Conservation (phyloP, 345 rosid genomes). For the Sisymbrium altissimum region DNA sequence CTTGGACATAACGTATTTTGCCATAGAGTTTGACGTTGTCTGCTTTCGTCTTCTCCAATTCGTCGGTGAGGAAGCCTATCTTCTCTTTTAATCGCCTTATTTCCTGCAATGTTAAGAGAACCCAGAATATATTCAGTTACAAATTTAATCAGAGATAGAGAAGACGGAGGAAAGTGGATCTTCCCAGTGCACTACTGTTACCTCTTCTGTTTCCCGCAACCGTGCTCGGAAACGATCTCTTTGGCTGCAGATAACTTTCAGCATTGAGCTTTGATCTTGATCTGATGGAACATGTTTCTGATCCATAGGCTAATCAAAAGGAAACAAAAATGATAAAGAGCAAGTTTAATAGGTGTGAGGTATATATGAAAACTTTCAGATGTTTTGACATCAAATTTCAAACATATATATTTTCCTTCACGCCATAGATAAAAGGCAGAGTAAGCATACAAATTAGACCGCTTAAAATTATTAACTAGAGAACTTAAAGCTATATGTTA, state of each 20-base stretch:
- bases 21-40: conserved; percentile 97
- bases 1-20: conserved; percentile 94
- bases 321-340: neutral
- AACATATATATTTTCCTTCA: neutral
- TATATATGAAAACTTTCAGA: neutral
- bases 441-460: neutral
- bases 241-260: conserved; percentile 93
- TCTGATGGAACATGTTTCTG: conserved; percentile 71
- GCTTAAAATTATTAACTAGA: neutral
- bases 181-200: conserved; percentile 13
- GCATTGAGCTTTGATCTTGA: conserved; percentile 97
- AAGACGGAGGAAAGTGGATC: neutral
- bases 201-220: conserved; percentile 93
- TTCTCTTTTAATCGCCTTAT: conserved; percentile 85
- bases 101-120: conserved; percentile 49
- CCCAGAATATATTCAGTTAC: neutral
- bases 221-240: conserved; percentile 90
- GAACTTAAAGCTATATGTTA: neutral
- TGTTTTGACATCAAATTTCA: neutral
- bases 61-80: conserved; percentile 62
- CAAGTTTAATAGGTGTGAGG: neutral
- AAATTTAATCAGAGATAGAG: neutral
- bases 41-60: conserved; percentile 87
- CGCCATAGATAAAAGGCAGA: neutral
- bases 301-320: conserved; percentile 51